Conservation (phyloP, 2,329 filamentous ascomycete genomes). For the Ophiobolus disseminans region DNA sequence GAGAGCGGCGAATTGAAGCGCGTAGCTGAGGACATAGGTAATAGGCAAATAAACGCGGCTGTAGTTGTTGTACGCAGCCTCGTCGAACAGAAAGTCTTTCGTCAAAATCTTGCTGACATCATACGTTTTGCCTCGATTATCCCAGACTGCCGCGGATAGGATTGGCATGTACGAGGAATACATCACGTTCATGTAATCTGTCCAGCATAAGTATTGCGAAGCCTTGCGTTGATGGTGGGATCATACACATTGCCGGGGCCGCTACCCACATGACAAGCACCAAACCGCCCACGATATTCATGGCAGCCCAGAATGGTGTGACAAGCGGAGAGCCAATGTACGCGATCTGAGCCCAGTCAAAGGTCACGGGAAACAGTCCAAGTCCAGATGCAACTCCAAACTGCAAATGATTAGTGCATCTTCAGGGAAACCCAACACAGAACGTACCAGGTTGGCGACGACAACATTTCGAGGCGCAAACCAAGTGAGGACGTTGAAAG, state of each 20-base stretch:
- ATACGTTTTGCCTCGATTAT: conserved; percentile 81
- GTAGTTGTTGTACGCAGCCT: conserved; percentile 77
- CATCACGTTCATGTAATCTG: conserved; percentile 77
- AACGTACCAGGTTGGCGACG: conserved; percentile 73
- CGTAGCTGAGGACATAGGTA: conserved; percentile 86
- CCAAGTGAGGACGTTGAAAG: conserved; percentile 90
- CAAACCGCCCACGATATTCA: conserved; percentile 82
- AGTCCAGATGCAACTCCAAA: conserved; percentile 87
- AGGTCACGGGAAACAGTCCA: conserved; percentile 83
- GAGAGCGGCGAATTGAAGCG: conserved; percentile 82
- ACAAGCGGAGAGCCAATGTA: conserved; percentile 85
- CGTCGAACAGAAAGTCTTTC: conserved; percentile 77
- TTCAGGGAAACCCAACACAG: background rate
- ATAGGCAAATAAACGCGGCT: conserved; percentile 85
- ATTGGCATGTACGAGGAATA: conserved; percentile 88
- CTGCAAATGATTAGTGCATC: conserved; percentile 29
- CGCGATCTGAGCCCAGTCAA: conserved; percentile 91
- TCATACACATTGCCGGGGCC: conserved; percentile 73
- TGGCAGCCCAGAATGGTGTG: conserved; percentile 84
- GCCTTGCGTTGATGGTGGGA: background rate
- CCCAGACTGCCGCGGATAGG: conserved; percentile 82
- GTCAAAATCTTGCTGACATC: conserved; percentile 83
- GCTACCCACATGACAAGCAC: conserved; percentile 85
- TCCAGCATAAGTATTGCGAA: conserved; percentile 7
- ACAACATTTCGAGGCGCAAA: conserved; percentile 87